Evolutionary conservation across 371 early-diverging fungal species (phyloP).

Genomic region (Mucor velutinosus): DNA sequence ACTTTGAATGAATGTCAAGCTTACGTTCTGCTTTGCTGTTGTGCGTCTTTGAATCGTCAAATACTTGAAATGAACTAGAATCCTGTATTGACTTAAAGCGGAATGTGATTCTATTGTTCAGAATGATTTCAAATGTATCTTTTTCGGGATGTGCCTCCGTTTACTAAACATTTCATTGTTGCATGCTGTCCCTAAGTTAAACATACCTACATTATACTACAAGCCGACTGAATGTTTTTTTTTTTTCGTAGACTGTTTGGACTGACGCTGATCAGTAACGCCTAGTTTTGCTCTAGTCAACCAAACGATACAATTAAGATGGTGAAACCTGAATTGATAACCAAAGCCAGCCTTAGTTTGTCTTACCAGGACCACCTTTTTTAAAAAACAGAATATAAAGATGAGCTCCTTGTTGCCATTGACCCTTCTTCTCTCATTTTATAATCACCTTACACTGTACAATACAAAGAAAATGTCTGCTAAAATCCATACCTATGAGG

Average conservation of each 20-base stretch:
- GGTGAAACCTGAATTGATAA: not conserved
- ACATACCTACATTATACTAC: no score
- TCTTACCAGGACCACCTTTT: not conserved
- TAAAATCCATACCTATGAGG: slow-evolving; percentile 53
- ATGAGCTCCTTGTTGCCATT: not conserved
- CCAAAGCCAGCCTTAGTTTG: not conserved
- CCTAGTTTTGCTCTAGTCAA: no score
- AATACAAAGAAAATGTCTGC: slow-evolving; percentile 6
- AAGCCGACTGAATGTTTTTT: no score
- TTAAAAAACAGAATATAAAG: not conserved
- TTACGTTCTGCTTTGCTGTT: no score
- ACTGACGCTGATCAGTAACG: no score
- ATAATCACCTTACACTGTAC: slow-evolving; percentile 9
- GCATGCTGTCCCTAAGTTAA: not conserved
- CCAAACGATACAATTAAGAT: no score
- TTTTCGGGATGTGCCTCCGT: not conserved
- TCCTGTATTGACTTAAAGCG: not conserved
- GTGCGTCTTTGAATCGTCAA: no score
- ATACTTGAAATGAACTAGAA: no score
- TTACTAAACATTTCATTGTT: not conserved
- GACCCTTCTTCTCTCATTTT: not conserved
- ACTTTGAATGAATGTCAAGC: no score
- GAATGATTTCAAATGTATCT: not conserved
- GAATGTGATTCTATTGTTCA: not conserved
- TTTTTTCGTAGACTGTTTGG: no score